Evolutionary conservation across 2,329 filamentous ascomycete genomes (phyloP).

Genomic region (Ampelomyces quisqualis): DNA sequence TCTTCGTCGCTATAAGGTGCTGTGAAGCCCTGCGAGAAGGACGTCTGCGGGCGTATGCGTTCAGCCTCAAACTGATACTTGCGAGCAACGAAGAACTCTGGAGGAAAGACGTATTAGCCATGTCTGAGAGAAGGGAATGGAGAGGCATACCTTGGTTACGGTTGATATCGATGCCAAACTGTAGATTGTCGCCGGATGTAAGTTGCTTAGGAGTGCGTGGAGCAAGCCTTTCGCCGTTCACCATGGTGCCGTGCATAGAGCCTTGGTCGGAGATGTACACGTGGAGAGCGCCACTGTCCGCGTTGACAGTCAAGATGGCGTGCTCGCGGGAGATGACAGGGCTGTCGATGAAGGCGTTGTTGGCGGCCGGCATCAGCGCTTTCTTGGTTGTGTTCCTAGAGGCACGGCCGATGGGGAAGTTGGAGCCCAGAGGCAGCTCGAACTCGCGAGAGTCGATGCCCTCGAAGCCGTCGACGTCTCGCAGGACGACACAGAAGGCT

Average conservation of each 20-base stretch:
- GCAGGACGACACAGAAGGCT: slow-evolving; percentile 37
- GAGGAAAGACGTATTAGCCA: slow-evolving; percentile 10
- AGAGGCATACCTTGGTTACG: slow-evolving; percentile 35
- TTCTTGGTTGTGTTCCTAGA: slow-evolving; percentile 45
- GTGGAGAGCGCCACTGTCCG: slow-evolving; percentile 15
- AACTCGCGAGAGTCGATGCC: slow-evolving; percentile 34
- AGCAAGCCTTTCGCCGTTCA: slow-evolving; percentile 49
- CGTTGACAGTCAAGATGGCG: slow-evolving; percentile 50
- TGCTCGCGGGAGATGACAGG: slow-evolving; percentile 71
- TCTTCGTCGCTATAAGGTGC: slow-evolving; percentile 39
- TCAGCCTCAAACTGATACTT: slow-evolving; percentile 34
- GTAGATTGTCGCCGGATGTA: slow-evolving; percentile 36
- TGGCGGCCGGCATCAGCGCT: slow-evolving; percentile 44
- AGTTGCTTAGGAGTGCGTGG: slow-evolving; percentile 26
- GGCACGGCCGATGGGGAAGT: slow-evolving; percentile 46
- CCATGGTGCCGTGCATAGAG: slow-evolving; percentile 63
- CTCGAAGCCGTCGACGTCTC: slow-evolving; percentile 46
- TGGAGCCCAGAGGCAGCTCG: slow-evolving; percentile 24
- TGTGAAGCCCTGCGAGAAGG: slow-evolving; percentile 32
- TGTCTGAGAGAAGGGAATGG: background rate
- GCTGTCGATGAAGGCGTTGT: slow-evolving; percentile 69
- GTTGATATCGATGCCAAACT: slow-evolving; percentile 41
- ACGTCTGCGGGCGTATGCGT: slow-evolving; percentile 3
- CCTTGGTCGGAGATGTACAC: slow-evolving; percentile 56
- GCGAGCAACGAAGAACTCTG: slow-evolving; percentile 37